Base-by-base conservation (phyloP, 129 eudicot genomes). In the Arctium lappa region DNA sequence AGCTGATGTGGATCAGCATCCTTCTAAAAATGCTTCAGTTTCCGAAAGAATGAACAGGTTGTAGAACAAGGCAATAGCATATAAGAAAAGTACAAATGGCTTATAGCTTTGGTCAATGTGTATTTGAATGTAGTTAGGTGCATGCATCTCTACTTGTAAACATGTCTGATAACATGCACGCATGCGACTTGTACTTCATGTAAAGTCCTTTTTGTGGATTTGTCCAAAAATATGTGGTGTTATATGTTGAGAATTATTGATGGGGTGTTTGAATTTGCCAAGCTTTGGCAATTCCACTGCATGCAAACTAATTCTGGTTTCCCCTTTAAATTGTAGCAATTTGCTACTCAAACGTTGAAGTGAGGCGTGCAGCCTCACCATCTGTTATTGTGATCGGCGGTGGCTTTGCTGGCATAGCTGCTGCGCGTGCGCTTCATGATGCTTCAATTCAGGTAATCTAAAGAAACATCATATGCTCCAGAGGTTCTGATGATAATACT, bases 371-470 rank as follows among this genome's bases (percentile, higher is more conserved):
- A 31, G 80, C 89, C 34, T 88, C 99, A 6, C 98, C 99, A 48
- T 93, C 97, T 82, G 99, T 96, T 77, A 90, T 96, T 16, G 93
- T 96, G 82, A 88, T 96, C 7, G 99, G 99, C 77, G 87, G 89
- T 84, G 99, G 99, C 36, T 75, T 93, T 83, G 97, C 98, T 79
- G 99, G 99, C 77, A 82, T 96, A 86, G 87, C 97, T 38, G 97
- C 99, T 78, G 99, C 99, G n/a, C 95, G 98, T 46, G 88, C 95
- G 18, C 97, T 96, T 76, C 90, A 90, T 78, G 98, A 96, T 89
- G 99, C 99, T 75, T 93, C 98, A 69, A 87, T 96, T 89, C 95
- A 91, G 99, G 99, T 95, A 82, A 78, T 71, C 11, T 15, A 30
- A n/a, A 36, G 9, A 82, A 36, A 42, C 40, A 50, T 15, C 65